Evolutionary conservation across 164 flowering plant species (phyloP).

Genomic region (Litsea cubeba): DNA sequence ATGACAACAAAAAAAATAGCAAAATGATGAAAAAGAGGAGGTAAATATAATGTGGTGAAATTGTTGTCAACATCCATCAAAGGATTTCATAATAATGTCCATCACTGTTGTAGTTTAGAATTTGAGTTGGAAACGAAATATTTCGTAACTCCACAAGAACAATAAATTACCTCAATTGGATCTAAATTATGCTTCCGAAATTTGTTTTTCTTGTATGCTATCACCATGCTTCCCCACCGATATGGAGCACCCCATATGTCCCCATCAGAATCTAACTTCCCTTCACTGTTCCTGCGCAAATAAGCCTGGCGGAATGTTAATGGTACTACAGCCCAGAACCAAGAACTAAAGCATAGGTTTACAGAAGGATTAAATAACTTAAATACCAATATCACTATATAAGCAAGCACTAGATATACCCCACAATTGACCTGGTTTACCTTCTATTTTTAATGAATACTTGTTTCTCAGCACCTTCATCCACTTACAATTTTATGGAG

Average conservation of each 20-base stretch:
- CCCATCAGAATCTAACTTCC: constrained; percentile 64
- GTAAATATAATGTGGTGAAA: not conserved
- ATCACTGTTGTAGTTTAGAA: not conserved
- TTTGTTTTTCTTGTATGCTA: constrained; percentile 82
- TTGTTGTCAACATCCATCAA: not conserved
- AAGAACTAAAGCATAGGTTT: not conserved
- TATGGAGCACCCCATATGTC: constrained; percentile 88
- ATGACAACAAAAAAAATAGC: not conserved
- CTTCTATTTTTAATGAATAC: not conserved
- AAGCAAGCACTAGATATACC: not conserved
- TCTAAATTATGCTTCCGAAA: constrained; percentile 65
- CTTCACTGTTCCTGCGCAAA: constrained; percentile 73
- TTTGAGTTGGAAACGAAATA: not conserved
- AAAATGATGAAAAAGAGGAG: not conserved
- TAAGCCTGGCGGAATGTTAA: constrained; percentile 57
- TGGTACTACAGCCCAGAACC: not conserved
- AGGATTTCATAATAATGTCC: not conserved
- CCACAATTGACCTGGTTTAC: not conserved
- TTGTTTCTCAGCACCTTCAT: not conserved
- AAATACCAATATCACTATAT: too few species aligned
- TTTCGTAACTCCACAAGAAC: not conserved
- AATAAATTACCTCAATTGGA: constrained; percentile 63
- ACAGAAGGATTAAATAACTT: not conserved
- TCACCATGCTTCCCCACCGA: constrained; percentile 96
- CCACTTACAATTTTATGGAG: not conserved